Evolutionary conservation across 805 yeast species (phyloP).

Genomic region (Isabelozyma rhagii): DNA sequence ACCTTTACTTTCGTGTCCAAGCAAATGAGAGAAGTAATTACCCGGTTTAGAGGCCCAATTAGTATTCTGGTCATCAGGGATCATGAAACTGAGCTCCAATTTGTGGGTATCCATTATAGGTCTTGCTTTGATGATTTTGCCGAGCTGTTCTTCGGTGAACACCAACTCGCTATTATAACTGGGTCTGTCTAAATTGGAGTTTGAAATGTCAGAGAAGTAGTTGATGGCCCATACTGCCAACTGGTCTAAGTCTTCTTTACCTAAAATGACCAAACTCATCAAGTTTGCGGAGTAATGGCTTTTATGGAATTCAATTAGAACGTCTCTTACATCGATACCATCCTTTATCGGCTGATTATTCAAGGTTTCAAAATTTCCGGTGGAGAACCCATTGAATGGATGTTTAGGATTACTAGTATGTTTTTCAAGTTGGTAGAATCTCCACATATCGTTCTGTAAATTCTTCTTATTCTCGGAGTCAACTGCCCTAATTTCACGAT

Average conservation of each 20-base stretch:
- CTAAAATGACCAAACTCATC: slow-evolving; percentile 83
- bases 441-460: slow-evolving; percentile 85
- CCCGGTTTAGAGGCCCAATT: slow-evolving; percentile 68
- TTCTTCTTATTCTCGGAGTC: slow-evolving; percentile 96
- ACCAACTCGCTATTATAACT: slow-evolving; percentile 46
- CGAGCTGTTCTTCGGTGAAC: slow-evolving; percentile 46
- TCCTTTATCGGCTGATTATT: slow-evolving; percentile 57
- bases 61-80: slow-evolving; percentile 67
- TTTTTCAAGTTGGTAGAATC: slow-evolving; percentile 81
- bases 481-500: slow-evolving; percentile 90
- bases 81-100: slow-evolving; percentile 63
- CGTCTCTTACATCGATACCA: slow-evolving; percentile 77
- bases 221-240: slow-evolving; percentile 69
- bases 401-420: slow-evolving; percentile 68
- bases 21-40: slow-evolving; percentile 69
- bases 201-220: slow-evolving; percentile 61
- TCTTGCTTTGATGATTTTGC: slow-evolving; percentile 58
- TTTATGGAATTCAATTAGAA: slow-evolving; percentile 70
- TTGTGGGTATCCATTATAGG: slow-evolving; percentile 81
- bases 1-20: slow-evolving; percentile 93
- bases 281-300: slow-evolving; percentile 77
- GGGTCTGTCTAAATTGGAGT: slow-evolving; percentile 44
- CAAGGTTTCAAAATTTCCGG: slow-evolving; percentile 81
- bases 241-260: slow-evolving; percentile 73
- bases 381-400: slow-evolving; percentile 84